Conservation (phyloP, 352 stramenopile species). For the Phytophthora syringae region DNA sequence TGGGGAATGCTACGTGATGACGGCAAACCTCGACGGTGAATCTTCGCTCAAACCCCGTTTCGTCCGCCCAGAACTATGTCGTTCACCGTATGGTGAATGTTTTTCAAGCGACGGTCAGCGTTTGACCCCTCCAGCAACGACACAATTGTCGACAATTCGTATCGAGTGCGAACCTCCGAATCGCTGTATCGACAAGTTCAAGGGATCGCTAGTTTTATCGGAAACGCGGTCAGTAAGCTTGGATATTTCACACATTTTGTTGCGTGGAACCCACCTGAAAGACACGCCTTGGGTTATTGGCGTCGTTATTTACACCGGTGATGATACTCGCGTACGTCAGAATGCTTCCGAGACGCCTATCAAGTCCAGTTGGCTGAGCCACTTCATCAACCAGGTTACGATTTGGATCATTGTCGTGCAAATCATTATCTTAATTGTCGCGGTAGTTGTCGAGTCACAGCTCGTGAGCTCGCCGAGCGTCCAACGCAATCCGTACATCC, state of each 20-base stretch:
- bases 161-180: conserved; percentile 60
- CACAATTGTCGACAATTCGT: conserved; percentile 10
- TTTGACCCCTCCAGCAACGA: conserved; percentile 12
- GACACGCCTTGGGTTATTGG: conserved; percentile 79
- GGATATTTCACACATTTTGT: conserved; percentile 72
- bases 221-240: conserved; percentile 41
- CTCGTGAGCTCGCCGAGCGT: conserved; percentile 38
- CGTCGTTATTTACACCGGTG: conserved; percentile 86
- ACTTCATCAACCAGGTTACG: conserved; percentile 86
- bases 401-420: conserved; percentile 80
- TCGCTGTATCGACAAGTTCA: conserved; percentile 81
- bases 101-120: conserved; percentile 41
- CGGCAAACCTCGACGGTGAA: conserved; percentile 88
- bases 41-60: conserved; percentile 88
- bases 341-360: conserved; percentile 77
- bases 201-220: conserved; percentile 60
- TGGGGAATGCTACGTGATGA: conserved; percentile 85
- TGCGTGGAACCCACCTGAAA: conserved; percentile 73
- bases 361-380: conserved; percentile 77
- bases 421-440: conserved; percentile 55
- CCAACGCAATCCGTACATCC: conserved; percentile 51
- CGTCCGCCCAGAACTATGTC: conserved; percentile 50
- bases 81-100: conserved; percentile 16
- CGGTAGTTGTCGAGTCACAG: conserved; percentile 53
- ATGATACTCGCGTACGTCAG: conserved; percentile 88